Percentiles rank a stretch among this genome's conserved stretches.
phyloP scores from a whole-genome alignment of 306 rosid genomes.

The Acacia crassicarpa region DNA sequence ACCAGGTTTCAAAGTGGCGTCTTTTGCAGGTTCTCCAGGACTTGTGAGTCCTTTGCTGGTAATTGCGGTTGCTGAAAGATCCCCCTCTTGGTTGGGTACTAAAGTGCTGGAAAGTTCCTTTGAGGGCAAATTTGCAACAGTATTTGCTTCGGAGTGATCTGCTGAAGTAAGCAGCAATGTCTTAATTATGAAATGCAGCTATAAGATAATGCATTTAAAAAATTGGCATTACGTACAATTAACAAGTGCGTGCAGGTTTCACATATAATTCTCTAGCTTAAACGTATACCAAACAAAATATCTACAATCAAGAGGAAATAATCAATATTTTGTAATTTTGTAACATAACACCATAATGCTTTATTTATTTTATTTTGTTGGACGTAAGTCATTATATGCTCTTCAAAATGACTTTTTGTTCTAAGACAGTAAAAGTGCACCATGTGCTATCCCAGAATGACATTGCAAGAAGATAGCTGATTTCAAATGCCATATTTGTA shows the following conservation, averaged over 20 bases:
- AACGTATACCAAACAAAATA: neutral
- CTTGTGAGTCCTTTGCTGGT: conserved; percentile 18
- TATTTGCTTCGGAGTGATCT: conserved; percentile 21
- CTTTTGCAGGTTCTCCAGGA: conserved; percentile 28
- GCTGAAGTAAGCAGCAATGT: conserved; percentile 13
- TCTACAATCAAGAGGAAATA: conserved; percentile 9
- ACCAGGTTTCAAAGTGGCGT: conserved; percentile 9
- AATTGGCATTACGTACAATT: neutral
- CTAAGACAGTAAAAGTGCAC: neutral
- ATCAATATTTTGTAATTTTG: conserved; percentile 2
- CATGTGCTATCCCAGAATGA: neutral
- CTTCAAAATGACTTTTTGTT: neutral
- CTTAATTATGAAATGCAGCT: conserved; percentile 18
- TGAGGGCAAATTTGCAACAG: conserved; percentile 25
- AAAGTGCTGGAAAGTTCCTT: conserved; percentile 20
- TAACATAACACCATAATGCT: neutral
- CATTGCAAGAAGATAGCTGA: neutral
- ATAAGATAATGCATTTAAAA: conserved; percentile 3
- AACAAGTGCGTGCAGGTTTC: neutral
- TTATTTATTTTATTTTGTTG: neutral
- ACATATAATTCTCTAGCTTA: conserved; percentile 23
- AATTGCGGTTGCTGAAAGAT: conserved; percentile 19
- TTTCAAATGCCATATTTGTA: neutral
- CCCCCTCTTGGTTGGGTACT: neutral
- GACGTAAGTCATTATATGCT: neutral